Evolutionary conservation across 2,329 filamentous ascomycete species (phyloP).

Genomic region (Scytalidium sp.): DNA sequence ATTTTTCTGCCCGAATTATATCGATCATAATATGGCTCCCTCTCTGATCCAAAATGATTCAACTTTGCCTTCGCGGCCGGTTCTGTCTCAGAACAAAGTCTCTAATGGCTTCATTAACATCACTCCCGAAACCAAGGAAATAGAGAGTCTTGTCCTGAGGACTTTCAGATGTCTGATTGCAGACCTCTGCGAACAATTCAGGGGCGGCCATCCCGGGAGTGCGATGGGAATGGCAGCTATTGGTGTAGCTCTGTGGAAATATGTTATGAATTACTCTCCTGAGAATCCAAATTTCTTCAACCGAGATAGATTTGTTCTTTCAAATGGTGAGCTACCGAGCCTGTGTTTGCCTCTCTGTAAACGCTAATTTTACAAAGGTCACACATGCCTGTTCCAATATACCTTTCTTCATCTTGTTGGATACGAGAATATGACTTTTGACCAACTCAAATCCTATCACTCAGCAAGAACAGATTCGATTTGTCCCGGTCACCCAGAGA

Average conservation of each 20-base stretch:
- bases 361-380: constrained; percentile 21
- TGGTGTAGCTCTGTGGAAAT: constrained; percentile 39
- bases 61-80: too few species aligned
- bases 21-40: too few species aligned
- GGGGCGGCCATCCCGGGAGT: constrained; percentile 66
- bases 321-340: too few species aligned
- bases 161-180: constrained; percentile 63
- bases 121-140: not conserved
- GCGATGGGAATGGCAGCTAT: constrained; percentile 41
- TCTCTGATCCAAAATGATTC: too few species aligned
- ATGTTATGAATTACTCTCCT: constrained; percentile 39
- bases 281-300: constrained; percentile 37
- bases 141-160: constrained; percentile 54
- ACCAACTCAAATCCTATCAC: constrained; percentile 45
- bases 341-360: too few species aligned
- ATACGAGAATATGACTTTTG: constrained; percentile 43
- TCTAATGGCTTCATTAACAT: too few species aligned
- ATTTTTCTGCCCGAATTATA: too few species aligned
- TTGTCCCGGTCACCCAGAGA: constrained; percentile 46
- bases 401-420: constrained; percentile 41
- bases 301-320: constrained; percentile 41
- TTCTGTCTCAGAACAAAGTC: too few species aligned
- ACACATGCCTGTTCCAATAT: constrained; percentile 44
- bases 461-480: constrained; percentile 35
- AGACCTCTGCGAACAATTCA: constrained; percentile 68